Evolutionary conservation across 2,329 filamentous ascomycete species (phyloP), one percentile per base, ranked within the genome.

Genomic region (Botrytis squamosa): DNA sequence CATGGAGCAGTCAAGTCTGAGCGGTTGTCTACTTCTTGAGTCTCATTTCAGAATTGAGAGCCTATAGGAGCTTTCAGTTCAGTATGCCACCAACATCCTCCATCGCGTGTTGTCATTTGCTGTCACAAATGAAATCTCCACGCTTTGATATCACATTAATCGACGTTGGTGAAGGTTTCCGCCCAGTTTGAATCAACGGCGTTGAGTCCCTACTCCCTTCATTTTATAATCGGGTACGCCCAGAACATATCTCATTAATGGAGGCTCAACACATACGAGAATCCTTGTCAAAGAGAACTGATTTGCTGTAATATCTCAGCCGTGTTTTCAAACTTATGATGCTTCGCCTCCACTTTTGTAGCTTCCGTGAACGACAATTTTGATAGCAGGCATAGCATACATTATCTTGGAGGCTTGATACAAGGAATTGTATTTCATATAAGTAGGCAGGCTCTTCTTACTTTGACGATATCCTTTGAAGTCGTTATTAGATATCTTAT

Each of bases 271-370:
- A 44, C 22, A 42, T 44, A 20, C 18, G 9, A 25, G 22, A 57
- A 57, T 7, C 18, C 66, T 42, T 42, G 10, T 36, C n/a, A 57
- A 42, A 33, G 22, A 46, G 22, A 70, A 44, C 8, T 8, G 4
- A 42, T 60, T 70, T 36, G 36, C 52, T 70, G 52, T 46, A n/a
- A 29, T 22, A 63, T 10, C 44, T 68, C 64, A 73, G 64, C 71
- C 42, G 42, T 62, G 25, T 38, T 46, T 73, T 44, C 64, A n/a
- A 69, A 62, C 10, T 57, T n/a, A 38, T 68, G 29, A 60, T 73
- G 71, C 64, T 69, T 42, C 42, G 52, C 52, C 52, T 73, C 49
- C 71, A 69, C 40, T 63, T 62, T 68, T 33, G 42, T 22, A 42
- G 33, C 25, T 52, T 9, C 42, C 42, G 33, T 60, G 20, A 62